Base-by-base conservation (phyloP, 768 basidiomycete genomes). In the Crepidotus variabilis region DNA sequence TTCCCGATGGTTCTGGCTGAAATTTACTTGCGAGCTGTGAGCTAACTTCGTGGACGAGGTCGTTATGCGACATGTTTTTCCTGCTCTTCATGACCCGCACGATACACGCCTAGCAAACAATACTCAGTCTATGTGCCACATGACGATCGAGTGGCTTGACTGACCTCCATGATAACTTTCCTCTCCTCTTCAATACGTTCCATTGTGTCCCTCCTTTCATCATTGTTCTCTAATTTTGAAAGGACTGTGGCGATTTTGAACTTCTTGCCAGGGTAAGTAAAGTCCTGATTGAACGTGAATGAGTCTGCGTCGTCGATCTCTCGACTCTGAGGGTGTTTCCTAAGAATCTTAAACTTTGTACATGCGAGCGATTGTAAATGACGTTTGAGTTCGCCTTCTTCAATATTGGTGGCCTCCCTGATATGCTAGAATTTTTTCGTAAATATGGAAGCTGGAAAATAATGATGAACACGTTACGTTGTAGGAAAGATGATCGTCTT, bases 11-110 rank as follows among this genome's bases (percentile, higher is more conserved):
- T 60, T 92, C 87, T 0, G 96, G 96, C 50, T 82, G 82, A 78
- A 98, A 99, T 3, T 96, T 85, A 56, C 77, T 77, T 18, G 90
- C 78, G 2, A 99, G 72, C 63, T 98, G 96, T 20, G 85, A 83
- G 47, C 92, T 92, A 33, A 94, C 93, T 71, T 98, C 95, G 62
- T 87, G 89, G 58, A 98, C 78, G 13, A 99, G 81, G 55, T 94
- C 92, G 57, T 85, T 92, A 65, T 98, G 93, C 6, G 78, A 73
- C 85, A 98, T 87, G 53, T 83, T 81, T 68, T 98, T 98, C 54
- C 94, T 78, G 67, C 93, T 88, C 73, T 98, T 98, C 96, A 99
- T 98, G 24, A 98, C 86, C 32, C 97, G 87, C 22, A 99, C 97
- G 60, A 98, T 89, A 66, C 93, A 98, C 1, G 97, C 97, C 95